These are phyloP conservation scores for Entomortierella chlamydospora DNA, from an alignment of 192 early-diverging fungal genomes.

Conservation along the genomic window DNA sequence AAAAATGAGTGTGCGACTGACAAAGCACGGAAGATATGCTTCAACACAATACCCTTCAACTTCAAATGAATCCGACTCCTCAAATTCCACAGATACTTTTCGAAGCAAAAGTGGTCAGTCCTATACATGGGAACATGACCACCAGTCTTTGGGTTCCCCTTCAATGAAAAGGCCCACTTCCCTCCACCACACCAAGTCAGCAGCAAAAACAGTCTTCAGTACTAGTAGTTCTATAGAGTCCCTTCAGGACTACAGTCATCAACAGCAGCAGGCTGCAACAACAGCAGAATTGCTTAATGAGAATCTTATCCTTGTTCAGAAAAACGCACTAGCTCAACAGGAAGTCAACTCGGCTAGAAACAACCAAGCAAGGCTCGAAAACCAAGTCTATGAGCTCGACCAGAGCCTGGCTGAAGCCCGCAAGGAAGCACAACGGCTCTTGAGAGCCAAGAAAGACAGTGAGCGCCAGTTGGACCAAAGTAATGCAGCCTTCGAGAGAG, in stretches of 20 bases:
- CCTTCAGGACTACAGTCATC: constrained; percentile 13
- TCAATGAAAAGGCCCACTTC: background rate
- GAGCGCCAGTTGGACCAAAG: constrained; percentile 54
- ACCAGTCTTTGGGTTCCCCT: background rate
- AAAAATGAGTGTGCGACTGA: constrained; percentile 25
- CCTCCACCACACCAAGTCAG: background rate
- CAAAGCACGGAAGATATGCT: constrained; percentile 28
- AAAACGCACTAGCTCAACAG: constrained; percentile 49
- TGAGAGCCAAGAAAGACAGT: constrained; percentile 55
- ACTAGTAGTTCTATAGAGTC: constrained; percentile 28
- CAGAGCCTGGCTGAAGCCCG: constrained; percentile 49
- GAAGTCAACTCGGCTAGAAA: constrained; percentile 40
- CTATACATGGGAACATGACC: constrained; percentile 12
- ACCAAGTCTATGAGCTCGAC: constrained; percentile 62
- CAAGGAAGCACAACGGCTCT: constrained; percentile 53
- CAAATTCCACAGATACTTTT: constrained; percentile 18
- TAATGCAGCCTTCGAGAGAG: constrained; percentile 50
- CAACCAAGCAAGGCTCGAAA: constrained; percentile 58
- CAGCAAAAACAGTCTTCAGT: constrained; percentile 19
- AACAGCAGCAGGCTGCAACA: constrained; percentile 3
- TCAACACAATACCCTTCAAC: constrained; percentile 22
- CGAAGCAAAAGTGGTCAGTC: constrained; percentile 1
- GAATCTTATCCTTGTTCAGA: constrained; percentile 46
- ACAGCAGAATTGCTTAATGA: constrained; percentile 45
- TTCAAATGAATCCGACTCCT: constrained; percentile 13